Evolutionary conservation across 805 yeast species (phyloP), one percentile per base, ranked within the genome.

Genomic region (Yamadazyma laniorum): DNA sequence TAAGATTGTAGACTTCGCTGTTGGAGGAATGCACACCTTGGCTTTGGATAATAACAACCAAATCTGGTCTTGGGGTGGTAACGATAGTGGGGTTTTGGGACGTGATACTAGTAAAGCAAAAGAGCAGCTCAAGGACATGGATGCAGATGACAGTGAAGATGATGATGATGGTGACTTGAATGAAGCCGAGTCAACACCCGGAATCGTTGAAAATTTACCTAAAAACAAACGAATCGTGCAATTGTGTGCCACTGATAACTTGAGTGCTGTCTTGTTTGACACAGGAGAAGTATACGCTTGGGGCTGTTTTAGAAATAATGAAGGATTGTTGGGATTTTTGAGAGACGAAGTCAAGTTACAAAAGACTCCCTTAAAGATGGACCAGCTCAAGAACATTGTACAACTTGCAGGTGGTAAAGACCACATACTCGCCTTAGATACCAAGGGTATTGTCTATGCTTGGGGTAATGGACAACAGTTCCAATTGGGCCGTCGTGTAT

Each of bases 11-110:
- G 91, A 87, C 46, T 71, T 93, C 53, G 88, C 95, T 1, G 95
- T 80, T 18, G 99, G 99, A 35, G 99, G 99, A 35, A 91, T 93
- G 84, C 99, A 93, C 56, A 78, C 85, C 1, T 57, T 93, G 31
- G 97, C 91, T 0, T 63, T 91, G 35, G 97, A 89, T 56, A 60
- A 76, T 27, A 67, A 78, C 13, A 88, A 88, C 48, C 71, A 76
- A 42, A 62, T 93, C n/a, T 93, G 97, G 96, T 85, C 96, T 3
- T 93, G 99, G 99, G 99, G 99, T 42, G 85, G 86, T 32, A 93
- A 93, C 51, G 99, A 93, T 54, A 81, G 89, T 44, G 88, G 84
- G 25, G 97, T 86, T 3, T 69, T 93, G 30, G 99, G 98, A 14
- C 79, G 99, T 59, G 86, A 84, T 51, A 83, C 93, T 1, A 74